Evolutionary conservation across 192 early-diverging fungal genomes (phyloP), one percentile per base, ranked within the genome.

Genomic region (Allomyces javanicus): DNA sequence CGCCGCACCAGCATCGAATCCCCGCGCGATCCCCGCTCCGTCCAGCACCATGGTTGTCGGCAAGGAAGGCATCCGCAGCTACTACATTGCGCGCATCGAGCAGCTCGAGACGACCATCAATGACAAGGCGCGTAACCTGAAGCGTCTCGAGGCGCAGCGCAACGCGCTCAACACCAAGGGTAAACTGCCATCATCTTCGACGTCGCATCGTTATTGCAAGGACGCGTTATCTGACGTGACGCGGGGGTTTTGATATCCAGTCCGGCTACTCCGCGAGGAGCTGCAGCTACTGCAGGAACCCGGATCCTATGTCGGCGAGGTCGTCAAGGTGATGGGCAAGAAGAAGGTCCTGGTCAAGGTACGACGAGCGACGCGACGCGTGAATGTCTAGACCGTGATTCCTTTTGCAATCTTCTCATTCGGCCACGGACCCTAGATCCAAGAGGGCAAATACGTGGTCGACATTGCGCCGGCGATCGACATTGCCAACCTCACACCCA

Each of bases 281-380:
- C 81, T 99, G 24, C 90, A 93, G 69, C 80, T 99, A 66, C 81
- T 99, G 14, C 96, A 99, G 74, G 96, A 99, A 70, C 92, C 92
- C 25, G 93, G 92, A 10, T 88, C 89, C 22, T 92, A 90, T 73
- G 91, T 96, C 61, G 96, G 90, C 67, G 96, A 99, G 77, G 94
- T 99, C 10, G 87, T 96, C 33, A 99, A 99, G 73, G 78, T 96
- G 43, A 99, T 99, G 86, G 96, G 94, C 71, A 96, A 96, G 82
- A 93, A 91, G 66, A 95, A 96, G 76, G 89, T 88, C 24, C 78
- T 89, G 5, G 85, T 92, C 65, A 91, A 89, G 83, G 79, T 79
- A 77, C 61, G 61, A 26, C 64, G 45, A n/a, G 44, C 25, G 21
- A 40, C 33, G 33, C 33, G 33, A 40, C 33, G 33, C 33, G 33